Evolutionary conservation across 192 early-diverging fungal genomes (phyloP).

Genomic region (Rhizoclosmatium sp.): DNA sequence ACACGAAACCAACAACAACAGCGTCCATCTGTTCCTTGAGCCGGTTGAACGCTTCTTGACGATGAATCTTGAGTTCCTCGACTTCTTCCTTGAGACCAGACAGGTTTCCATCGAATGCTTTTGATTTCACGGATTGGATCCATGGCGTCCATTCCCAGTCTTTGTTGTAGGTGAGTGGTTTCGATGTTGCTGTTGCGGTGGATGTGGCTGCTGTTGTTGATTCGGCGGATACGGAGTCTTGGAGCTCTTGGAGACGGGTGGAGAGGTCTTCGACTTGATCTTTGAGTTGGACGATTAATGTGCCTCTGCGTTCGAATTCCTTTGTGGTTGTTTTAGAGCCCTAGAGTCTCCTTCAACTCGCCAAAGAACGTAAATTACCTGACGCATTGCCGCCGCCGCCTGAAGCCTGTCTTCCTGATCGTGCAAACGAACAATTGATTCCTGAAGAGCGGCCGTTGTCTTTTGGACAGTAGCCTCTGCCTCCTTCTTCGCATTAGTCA

Average conservation of each 20-base stretch:
- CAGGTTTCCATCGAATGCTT: conserved; percentile 49
- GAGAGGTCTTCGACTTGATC: conserved; percentile 51
- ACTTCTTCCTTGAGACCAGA: conserved; percentile 49
- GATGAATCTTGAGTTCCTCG: conserved; percentile 35
- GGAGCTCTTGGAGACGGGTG: neutral
- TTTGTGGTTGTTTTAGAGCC: neutral
- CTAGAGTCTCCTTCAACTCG: too few relatives aligned
- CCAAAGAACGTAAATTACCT: neutral
- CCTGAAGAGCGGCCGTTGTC: conserved; percentile 25
- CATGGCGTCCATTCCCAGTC: conserved; percentile 53
- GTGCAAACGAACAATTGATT: conserved; percentile 23
- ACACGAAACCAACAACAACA: conserved; percentile 18
- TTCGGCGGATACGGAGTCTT: neutral
- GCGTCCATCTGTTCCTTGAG: conserved; percentile 37
- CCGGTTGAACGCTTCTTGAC: conserved; percentile 33
- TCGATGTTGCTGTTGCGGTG: too few relatives aligned
- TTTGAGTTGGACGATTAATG: conserved; percentile 38
- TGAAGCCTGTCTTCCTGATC: conserved; percentile 27
- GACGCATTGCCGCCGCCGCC: conserved; percentile 31
- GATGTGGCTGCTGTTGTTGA: neutral
- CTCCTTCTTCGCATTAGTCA: conserved; percentile 20
- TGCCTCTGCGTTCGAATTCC: conserved; percentile 20
- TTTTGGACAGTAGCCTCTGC: conserved; percentile 15
- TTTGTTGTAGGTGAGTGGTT: neutral
- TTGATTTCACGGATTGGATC: conserved; percentile 42